Conservation (phyloP, 768 basidiomycete species). For the Boletus coccyginus region DNA sequence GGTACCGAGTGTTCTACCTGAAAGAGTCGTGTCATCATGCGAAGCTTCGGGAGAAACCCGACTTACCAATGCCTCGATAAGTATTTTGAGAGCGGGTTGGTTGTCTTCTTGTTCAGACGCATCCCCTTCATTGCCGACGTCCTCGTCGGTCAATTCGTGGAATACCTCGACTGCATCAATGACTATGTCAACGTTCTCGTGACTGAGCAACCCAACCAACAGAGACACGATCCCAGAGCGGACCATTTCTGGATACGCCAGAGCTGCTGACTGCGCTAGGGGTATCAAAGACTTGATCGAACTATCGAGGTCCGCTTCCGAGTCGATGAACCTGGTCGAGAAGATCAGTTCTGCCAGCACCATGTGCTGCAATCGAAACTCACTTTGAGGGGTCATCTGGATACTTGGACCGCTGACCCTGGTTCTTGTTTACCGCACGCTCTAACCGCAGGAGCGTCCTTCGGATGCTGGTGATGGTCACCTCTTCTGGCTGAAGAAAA, state of each 20-base stretch:
- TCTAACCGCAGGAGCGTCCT: constrained; percentile 79
- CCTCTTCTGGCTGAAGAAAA: constrained; percentile 52
- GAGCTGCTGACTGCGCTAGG: constrained; percentile 75
- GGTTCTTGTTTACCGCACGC: constrained; percentile 89
- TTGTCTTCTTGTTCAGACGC: constrained; percentile 59
- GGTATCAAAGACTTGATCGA: constrained; percentile 87
- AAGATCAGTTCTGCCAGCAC: constrained; percentile 1
- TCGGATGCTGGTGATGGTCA: constrained; percentile 70
- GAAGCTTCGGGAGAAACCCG: not conserved
- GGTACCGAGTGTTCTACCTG: constrained; percentile 82
- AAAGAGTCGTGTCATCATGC: constrained; percentile 4
- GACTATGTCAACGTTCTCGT: constrained; percentile 97
- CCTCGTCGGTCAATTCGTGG: constrained; percentile 95
- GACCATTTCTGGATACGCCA: constrained; percentile 89
- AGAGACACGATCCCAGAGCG: constrained; percentile 66
- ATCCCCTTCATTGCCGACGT: constrained; percentile 77
- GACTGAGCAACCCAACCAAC: constrained; percentile 83
- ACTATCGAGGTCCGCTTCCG: constrained; percentile 90
- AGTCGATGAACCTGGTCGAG: constrained; percentile 87
- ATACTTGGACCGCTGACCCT: constrained; percentile 94
- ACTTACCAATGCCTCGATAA: constrained; percentile 77
- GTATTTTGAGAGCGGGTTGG: constrained; percentile 66
- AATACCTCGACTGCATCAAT: constrained; percentile 92
- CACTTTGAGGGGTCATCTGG: constrained; percentile 91
- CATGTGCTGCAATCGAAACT: constrained; percentile 8